These are phyloP conservation scores for Fusarium succisae DNA, from an alignment of 2,329 filamentous ascomycete genomes.

Conservation along the genomic window DNA sequence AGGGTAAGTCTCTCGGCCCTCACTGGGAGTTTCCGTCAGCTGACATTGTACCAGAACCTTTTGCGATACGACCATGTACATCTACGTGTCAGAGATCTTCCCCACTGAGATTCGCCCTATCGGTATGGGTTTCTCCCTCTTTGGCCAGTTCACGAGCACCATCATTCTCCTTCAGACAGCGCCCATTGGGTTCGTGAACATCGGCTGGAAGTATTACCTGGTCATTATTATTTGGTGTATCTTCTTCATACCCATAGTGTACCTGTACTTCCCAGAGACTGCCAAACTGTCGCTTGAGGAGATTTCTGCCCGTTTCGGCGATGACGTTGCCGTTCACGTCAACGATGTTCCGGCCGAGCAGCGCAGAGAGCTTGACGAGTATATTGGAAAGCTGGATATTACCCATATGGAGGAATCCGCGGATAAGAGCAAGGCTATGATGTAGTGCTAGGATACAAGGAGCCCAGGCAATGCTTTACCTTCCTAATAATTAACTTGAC, in stretches of 20 bases:
- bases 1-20: constrained; percentile 16
- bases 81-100: constrained; percentile 51
- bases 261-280: constrained; percentile 46
- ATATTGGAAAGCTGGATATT: not conserved
- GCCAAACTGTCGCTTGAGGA: constrained; percentile 52
- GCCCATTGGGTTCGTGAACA: constrained; percentile 48
- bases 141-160: constrained; percentile 57
- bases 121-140: constrained; percentile 60
- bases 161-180: constrained; percentile 58
- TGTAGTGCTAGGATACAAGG: not conserved
- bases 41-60: constrained; percentile 40
- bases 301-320: constrained; percentile 52
- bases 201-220: constrained; percentile 61
- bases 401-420: not conserved
- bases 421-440: not conserved
- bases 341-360: constrained; percentile 51
- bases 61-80: constrained; percentile 52
- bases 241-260: constrained; percentile 43
- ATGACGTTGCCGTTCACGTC: constrained; percentile 59
- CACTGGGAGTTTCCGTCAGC: rapidly evolving
- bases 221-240: constrained; percentile 55
- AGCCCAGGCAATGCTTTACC: not conserved
- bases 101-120: constrained; percentile 60
- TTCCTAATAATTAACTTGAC: rapidly evolving
- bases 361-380: not conserved